Conservation (phyloP, 805 yeast species). For the Teunomyces cretensis region DNA sequence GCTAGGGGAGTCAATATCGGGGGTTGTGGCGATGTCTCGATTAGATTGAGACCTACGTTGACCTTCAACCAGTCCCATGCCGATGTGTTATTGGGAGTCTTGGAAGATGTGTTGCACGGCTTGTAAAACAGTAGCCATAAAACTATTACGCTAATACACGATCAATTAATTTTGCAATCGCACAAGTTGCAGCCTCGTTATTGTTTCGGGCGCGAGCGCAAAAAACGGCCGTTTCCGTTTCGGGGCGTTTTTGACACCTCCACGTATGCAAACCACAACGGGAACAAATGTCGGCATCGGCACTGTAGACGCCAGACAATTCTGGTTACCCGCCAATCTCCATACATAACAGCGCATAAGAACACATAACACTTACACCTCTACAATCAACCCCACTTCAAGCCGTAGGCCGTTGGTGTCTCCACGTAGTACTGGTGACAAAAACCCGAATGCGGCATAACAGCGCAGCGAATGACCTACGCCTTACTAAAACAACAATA, state of each 20-base stretch:
- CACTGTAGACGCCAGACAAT: too few relatives aligned
- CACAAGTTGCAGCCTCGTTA: neutral
- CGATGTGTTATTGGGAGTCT: constrained; percentile 50
- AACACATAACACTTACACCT: too few relatives aligned
- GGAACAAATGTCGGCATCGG: too few relatives aligned
- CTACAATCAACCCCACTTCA: too few relatives aligned
- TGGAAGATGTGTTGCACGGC: constrained; percentile 28
- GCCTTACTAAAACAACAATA: too few relatives aligned
- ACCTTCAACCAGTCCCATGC: constrained; percentile 63
- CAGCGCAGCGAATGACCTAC: too few relatives aligned
- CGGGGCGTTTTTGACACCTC: neutral
- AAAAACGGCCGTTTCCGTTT: neutral
- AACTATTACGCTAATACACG: neutral
- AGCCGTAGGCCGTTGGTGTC: too few relatives aligned
- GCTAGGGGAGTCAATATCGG: constrained; percentile 62
- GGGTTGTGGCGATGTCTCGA: constrained; percentile 60
- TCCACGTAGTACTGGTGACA: too few relatives aligned
- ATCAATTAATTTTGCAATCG: neutral
- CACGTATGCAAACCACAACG: too few relatives aligned
- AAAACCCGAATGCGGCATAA: too few relatives aligned
- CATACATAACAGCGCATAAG: too few relatives aligned
- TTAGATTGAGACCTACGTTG: constrained; percentile 66
- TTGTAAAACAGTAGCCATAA: constrained; percentile 1
- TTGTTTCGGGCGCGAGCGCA: neutral
- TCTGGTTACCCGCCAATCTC: too few relatives aligned